Evolutionary conservation across 805 yeast genomes (phyloP).

Genomic region (Candida mattraensis): DNA sequence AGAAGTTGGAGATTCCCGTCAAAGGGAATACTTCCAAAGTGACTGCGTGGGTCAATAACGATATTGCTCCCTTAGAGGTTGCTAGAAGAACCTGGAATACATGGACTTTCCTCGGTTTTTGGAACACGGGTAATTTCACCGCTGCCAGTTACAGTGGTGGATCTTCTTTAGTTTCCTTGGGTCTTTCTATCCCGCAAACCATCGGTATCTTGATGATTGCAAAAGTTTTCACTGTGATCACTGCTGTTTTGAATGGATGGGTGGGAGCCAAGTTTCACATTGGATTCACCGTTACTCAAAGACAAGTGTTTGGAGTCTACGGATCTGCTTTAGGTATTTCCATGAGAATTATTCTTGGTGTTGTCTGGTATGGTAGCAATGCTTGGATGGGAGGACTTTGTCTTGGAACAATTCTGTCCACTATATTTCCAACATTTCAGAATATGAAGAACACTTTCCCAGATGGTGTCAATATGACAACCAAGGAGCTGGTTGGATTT

Average conservation of each 20-base stretch:
- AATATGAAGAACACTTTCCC: slow-evolving; percentile 9
- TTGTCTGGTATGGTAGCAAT: slow-evolving; percentile 45
- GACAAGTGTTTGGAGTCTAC: slow-evolving; percentile 44
- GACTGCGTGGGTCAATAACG: no score
- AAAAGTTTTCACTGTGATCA: slow-evolving; percentile 40
- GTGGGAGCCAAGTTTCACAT: slow-evolving; percentile 51
- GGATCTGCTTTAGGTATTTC: slow-evolving; percentile 43
- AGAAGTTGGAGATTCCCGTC: no score
- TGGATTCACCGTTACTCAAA: slow-evolving; percentile 44
- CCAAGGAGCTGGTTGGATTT: slow-evolving; percentile 43
- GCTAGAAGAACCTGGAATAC: no score
- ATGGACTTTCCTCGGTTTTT: no score
- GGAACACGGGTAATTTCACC: no score
- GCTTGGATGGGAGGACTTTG: slow-evolving; percentile 46
- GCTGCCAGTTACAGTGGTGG: no score
- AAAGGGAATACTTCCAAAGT: no score
- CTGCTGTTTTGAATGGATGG: slow-evolving; percentile 46
- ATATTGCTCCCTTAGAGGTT: no score
- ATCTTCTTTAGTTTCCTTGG: slow-evolving; percentile 11
- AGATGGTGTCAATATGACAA: slow-evolving; percentile 37
- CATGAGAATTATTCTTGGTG: slow-evolving; percentile 41
- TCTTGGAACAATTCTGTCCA: slow-evolving; percentile 37
- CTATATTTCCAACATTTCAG: slow-evolving; percentile 35
- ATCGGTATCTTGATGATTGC: slow-evolving; percentile 45
- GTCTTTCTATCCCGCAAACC: slow-evolving; percentile 33